These are phyloP conservation scores for Xylaria sp. DNA, from an alignment of 2,329 filamentous ascomycete genomes.

Conservation along the genomic window DNA sequence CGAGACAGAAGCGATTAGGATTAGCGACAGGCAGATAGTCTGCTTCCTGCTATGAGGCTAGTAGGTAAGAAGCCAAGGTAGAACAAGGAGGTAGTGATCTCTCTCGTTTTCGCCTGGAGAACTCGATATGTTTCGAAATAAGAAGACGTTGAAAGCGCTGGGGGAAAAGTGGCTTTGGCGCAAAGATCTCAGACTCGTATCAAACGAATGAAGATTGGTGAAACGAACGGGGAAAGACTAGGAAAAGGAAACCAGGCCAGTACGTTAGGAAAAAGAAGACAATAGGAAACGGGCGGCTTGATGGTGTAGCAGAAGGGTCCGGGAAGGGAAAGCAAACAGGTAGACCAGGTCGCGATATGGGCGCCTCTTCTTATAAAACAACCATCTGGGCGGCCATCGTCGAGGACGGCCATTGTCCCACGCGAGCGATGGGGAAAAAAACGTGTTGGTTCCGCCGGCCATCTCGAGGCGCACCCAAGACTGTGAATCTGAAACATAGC, in stretches of 20 bases:
- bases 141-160: constrained; percentile 22
- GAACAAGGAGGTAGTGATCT: constrained; percentile 10
- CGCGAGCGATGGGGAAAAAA: constrained; percentile 45
- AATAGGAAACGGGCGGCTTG: constrained; percentile 47
- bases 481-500: constrained; percentile 52
- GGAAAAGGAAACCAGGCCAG: constrained; percentile 43
- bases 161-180: constrained; percentile 23
- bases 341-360: constrained; percentile 51
- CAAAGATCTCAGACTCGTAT: constrained; percentile 51
- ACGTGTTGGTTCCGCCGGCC: constrained; percentile 58
- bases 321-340: constrained; percentile 46
- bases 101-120: constrained; percentile 32
- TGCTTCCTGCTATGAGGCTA: constrained; percentile 35
- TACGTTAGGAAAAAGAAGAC: constrained; percentile 46
- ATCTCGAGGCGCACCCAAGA: constrained; percentile 50
- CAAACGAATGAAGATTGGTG: constrained; percentile 54
- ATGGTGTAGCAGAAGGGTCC: constrained; percentile 50
- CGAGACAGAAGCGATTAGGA: constrained; percentile 44
- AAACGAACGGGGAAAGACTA: constrained; percentile 49
- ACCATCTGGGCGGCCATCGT: constrained; percentile 42
- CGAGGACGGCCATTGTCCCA: constrained; percentile 52
- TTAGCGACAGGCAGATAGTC: constrained; percentile 41
- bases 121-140: constrained; percentile 29
- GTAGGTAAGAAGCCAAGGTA: constrained; percentile 20
- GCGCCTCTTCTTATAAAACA: constrained; percentile 52